These are phyloP conservation scores for Auriscalpium microsporum DNA, from an alignment of 768 basidiomycete species.

Conservation along the genomic window DNA sequence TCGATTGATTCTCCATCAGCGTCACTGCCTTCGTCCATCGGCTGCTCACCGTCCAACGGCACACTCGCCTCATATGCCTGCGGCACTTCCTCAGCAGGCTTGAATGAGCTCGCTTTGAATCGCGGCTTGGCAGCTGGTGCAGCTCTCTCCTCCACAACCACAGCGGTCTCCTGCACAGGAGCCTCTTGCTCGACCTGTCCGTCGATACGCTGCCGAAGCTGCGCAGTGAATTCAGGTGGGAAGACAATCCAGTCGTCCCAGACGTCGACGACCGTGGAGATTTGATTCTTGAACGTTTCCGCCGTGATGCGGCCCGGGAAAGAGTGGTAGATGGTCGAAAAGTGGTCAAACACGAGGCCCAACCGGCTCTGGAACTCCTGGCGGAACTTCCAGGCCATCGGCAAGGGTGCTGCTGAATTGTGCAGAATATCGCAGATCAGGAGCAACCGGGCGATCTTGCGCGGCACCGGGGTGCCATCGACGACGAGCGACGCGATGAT, in stretches of 20 bases:
- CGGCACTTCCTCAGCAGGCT: slow-evolving; percentile 46
- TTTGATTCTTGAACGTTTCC: slow-evolving; percentile 92
- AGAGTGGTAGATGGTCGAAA: slow-evolving; percentile 88
- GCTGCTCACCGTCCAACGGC: slow-evolving; percentile 29
- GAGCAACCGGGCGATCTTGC: slow-evolving; percentile 91
- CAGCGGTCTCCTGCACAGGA: slow-evolving; percentile 11
- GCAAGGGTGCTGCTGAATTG: slow-evolving; percentile 89
- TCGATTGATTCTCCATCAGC: slow-evolving; percentile 46
- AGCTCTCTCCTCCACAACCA: slow-evolving; percentile 23
- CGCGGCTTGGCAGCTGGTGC: slow-evolving; percentile 34
- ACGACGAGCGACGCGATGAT: slow-evolving; percentile 84
- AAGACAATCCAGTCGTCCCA: slow-evolving; percentile 99
- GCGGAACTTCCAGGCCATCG: slow-evolving; percentile 96
- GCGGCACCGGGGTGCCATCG: slow-evolving; percentile 91
- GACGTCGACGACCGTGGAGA: slow-evolving; percentile 80
- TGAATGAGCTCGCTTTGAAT: slow-evolving; percentile 76
- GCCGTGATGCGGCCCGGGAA: slow-evolving; percentile 96
- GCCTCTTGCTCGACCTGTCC: slow-evolving; percentile 34
- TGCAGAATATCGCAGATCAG: slow-evolving; percentile 97
- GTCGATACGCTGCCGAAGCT: slow-evolving; percentile 68
- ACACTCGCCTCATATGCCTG: slow-evolving; percentile 19
- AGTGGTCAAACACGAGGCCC: slow-evolving; percentile 92
- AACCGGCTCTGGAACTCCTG: slow-evolving; percentile 88
- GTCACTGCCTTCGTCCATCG: slow-evolving; percentile 37
- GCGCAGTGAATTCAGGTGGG: slow-evolving; percentile 72